Percentiles rank a stretch among this genome's conserved stretches.
These are phyloP conservation scores for Allomyces arbusculus DNA, from an alignment of 192 early-diverging fungal species.

Conservation along the genomic window DNA sequence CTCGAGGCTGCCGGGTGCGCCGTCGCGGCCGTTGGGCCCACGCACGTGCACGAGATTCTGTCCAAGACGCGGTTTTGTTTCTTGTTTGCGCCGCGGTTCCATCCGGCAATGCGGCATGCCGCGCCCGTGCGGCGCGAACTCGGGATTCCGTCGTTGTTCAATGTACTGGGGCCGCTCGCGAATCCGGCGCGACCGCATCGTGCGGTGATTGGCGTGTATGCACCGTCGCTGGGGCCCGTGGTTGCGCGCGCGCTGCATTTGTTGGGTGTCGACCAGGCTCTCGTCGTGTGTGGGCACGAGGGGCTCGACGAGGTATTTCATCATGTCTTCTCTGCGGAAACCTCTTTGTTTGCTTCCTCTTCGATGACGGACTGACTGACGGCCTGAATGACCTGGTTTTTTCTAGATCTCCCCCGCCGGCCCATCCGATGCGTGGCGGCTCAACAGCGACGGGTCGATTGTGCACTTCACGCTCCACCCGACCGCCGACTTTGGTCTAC, in stretches of 20 bases:
- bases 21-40: conserved; percentile 41
- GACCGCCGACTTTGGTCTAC: conserved; percentile 61
- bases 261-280: conserved; percentile 53
- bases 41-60: conserved; percentile 43
- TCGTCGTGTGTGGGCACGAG: conserved; percentile 81
- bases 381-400: background rate
- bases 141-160: conserved; percentile 84
- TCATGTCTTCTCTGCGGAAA: background rate
- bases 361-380: background rate
- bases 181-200: conserved; percentile 70
- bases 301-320: conserved; percentile 62
- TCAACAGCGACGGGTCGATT: conserved; percentile 38
- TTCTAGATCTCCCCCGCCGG: conserved; percentile 66
- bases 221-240: conserved; percentile 46
- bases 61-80: conserved; percentile 60
- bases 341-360: background rate
- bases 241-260: conserved; percentile 68
- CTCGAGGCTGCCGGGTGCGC: conserved; percentile 66
- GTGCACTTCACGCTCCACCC: conserved; percentile 46
- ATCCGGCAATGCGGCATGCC: conserved; percentile 72
- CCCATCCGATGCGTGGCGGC: conserved; percentile 70
- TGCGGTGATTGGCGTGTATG: conserved; percentile 80
- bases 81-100: conserved; percentile 75
- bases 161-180: conserved; percentile 74
- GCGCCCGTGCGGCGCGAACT: conserved; percentile 58